phyloP scores from a whole-genome alignment of 805 yeast species.

The Huiozyma sinensis region DNA sequence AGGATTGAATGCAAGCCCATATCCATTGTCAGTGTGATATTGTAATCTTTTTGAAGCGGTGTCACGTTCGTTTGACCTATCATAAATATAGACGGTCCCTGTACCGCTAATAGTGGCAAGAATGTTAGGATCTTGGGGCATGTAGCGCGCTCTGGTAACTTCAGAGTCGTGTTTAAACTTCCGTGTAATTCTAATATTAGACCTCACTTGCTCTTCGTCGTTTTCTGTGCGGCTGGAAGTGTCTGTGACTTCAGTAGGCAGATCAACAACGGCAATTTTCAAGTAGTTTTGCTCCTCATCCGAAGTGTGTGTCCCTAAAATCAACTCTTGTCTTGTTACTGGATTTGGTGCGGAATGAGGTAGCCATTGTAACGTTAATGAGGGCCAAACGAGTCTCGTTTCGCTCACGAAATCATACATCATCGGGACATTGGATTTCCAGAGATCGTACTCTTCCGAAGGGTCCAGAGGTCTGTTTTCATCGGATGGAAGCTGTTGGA shows the following conservation, averaged over 20 bases:
- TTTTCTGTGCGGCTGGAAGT: slow-evolving; percentile 7
- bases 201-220: slow-evolving; percentile 12
- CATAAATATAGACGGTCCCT: slow-evolving; percentile 51
- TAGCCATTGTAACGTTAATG: slow-evolving; percentile 68
- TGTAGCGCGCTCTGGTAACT: slow-evolving; percentile 60
- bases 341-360: slow-evolving; percentile 28
- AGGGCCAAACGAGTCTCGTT: slow-evolving; percentile 75
- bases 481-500: too few species aligned
- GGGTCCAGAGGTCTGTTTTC: too few species aligned
- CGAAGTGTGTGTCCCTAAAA: slow-evolving; percentile 66
- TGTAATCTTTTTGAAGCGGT: slow-evolving; percentile 30
- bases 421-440: slow-evolving; percentile 71
- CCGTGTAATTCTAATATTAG: slow-evolving; percentile 50
- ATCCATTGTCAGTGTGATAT: slow-evolving; percentile 60
- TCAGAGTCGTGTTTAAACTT: slow-evolving; percentile 55
- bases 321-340: slow-evolving; percentile 36
- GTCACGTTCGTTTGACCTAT: slow-evolving; percentile 23
- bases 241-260: slow-evolving; percentile 33
- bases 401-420: slow-evolving; percentile 80
- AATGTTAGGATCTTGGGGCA: slow-evolving; percentile 47
- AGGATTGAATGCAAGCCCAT: slow-evolving; percentile 62
- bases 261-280: slow-evolving; percentile 51
- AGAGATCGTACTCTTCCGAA: slow-evolving; percentile 40
- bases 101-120: slow-evolving; percentile 60
- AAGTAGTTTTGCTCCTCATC: slow-evolving; percentile 57